Base-by-base conservation (phyloP, 108 stramenopile genomes). In the Aurantiochytrium sp. region DNA sequence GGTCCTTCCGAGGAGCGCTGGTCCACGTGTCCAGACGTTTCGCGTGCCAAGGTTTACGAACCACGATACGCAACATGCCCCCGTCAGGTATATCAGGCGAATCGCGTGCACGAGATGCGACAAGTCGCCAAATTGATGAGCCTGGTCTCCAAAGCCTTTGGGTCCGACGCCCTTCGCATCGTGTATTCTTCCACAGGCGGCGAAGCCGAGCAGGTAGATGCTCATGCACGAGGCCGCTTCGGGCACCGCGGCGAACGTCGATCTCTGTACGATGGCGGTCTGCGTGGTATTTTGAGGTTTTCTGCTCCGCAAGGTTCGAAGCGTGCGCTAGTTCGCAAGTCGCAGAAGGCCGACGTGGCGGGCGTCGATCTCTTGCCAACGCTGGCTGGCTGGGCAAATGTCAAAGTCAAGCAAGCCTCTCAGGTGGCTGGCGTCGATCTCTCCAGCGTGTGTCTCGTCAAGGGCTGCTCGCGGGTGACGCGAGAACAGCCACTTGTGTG, bases 261-360 rank as follows among this genome's bases (percentile, higher is more conserved):
- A 18, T 83, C 76, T 6, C 76, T 83, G 19, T 83, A 83, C 51
- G 76, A 83, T 83, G 76, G 76, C 51, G 76, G 76, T 21, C 76
- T 83, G 2, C n/a, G 51, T 8, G 76, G 51, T 12, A 3, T 83
- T 28, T 23, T 35, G 35, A 14, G 64, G 8, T n/a, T 42, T 8
- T 69, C 64, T 14, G 10, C 21, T 12, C 42, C 35, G 35, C 14
- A 18, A 8, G 25, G 42, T 10, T 14, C 35, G 10, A 10, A 14
- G 64, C 35, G 42, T 10, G 64, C 18, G 64, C 25, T 35, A 35
- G 35, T 35, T 10, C 35, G 64, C 64, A 42, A 10, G 42, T 6
- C 8, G 21, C 64, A 8, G 42, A 14, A 35, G 35, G 42, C 76
- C 12, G 18, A 53, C 2, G 6, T 83, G 4, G 51, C 76, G 49